phyloP scores from a whole-genome alignment of 2,329 filamentous ascomycete genomes.

The Exophiala lecanii-corni region DNA sequence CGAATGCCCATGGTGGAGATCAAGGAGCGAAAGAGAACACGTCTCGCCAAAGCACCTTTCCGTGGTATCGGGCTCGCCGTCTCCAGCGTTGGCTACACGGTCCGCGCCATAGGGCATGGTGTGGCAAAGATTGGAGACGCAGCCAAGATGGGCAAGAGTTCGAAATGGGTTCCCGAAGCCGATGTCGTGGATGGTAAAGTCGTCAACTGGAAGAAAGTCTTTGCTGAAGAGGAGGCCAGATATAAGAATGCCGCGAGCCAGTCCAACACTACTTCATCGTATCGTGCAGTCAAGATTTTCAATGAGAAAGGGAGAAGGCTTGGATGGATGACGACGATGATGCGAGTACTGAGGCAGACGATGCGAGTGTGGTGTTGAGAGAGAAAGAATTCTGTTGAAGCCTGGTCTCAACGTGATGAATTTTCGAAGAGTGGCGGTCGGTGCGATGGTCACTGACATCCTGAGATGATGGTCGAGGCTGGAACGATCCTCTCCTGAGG shows the following conservation, averaged over 20 bases:
- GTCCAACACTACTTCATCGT: not conserved
- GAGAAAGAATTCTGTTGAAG: slow-evolving; percentile 11
- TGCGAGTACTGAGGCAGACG: slow-evolving; percentile 13
- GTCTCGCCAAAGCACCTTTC: slow-evolving; percentile 21
- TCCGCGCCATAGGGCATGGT: slow-evolving; percentile 17
- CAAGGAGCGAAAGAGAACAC: slow-evolving; percentile 17
- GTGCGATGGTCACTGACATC: too few relatives aligned
- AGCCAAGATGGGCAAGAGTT: slow-evolving; percentile 17
- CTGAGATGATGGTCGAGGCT: too few relatives aligned
- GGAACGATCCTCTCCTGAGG: too few relatives aligned
- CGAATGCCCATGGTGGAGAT: slow-evolving; percentile 23
- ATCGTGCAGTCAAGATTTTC: slow-evolving; percentile 9
- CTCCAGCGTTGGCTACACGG: slow-evolving; percentile 10
- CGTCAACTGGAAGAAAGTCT: slow-evolving; percentile 15
- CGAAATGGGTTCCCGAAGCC: slow-evolving; percentile 19
- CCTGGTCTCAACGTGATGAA: too few relatives aligned
- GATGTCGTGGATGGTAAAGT: slow-evolving; percentile 20
- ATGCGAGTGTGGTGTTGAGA: slow-evolving; percentile 1
- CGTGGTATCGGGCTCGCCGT: slow-evolving; percentile 16
- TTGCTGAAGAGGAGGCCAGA: slow-evolving; percentile 10
- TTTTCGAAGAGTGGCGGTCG: too few relatives aligned
- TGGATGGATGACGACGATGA: slow-evolving; percentile 20
- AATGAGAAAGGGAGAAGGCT: slow-evolving; percentile 19
- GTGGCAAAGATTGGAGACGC: slow-evolving; percentile 19
- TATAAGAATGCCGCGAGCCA: not conserved